Conservation (phyloP, 2,329 filamentous ascomycete species). For the Colletotrichum acutatum region DNA sequence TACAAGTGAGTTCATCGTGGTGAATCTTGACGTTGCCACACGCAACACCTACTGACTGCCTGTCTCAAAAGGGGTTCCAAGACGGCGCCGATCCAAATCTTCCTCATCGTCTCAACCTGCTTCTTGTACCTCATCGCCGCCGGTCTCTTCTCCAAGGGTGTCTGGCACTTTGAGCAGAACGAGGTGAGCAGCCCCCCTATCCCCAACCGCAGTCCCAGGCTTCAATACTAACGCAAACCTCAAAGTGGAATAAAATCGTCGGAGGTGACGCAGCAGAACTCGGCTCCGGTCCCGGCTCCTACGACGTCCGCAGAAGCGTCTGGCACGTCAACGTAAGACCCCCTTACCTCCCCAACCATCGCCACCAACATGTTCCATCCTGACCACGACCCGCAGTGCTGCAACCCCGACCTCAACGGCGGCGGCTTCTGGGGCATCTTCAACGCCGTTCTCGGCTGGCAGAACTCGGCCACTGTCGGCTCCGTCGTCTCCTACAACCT, state of each 20-base stretch:
- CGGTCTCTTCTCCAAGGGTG: slow-evolving; percentile 78
- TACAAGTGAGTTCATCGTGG: slow-evolving; percentile 68
- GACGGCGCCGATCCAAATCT: slow-evolving; percentile 65
- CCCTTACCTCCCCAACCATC: no score
- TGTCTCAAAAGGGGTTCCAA: slow-evolving; percentile 54
- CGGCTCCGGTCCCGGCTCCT: slow-evolving; percentile 75
- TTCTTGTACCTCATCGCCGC: slow-evolving; percentile 85
- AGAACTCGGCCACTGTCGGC: slow-evolving; percentile 37
- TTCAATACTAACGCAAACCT: background rate
- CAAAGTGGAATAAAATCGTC: slow-evolving; percentile 68
- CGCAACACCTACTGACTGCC: slow-evolving; percentile 38
- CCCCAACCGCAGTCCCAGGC: background rate
- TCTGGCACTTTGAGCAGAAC: slow-evolving; percentile 78
- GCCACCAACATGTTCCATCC: background rate
- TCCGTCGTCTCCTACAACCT: slow-evolving; percentile 38
- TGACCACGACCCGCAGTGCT: slow-evolving; percentile 59
- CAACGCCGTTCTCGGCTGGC: slow-evolving; percentile 76
- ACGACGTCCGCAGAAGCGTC: slow-evolving; percentile 79
- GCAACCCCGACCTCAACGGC: slow-evolving; percentile 71
- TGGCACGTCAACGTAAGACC: slow-evolving; percentile 80
- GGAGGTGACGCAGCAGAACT: slow-evolving; percentile 63
- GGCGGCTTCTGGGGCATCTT: slow-evolving; percentile 79
- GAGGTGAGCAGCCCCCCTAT: background rate
- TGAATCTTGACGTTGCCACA: background rate
- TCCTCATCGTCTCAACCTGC: slow-evolving; percentile 81